A percentile compares a stretch with the other conserved stretches of the same genome.
phyloP scores from a whole-genome alignment of 2,329 filamentous ascomycete genomes.

The Cladophialophora yegresii region DNA sequence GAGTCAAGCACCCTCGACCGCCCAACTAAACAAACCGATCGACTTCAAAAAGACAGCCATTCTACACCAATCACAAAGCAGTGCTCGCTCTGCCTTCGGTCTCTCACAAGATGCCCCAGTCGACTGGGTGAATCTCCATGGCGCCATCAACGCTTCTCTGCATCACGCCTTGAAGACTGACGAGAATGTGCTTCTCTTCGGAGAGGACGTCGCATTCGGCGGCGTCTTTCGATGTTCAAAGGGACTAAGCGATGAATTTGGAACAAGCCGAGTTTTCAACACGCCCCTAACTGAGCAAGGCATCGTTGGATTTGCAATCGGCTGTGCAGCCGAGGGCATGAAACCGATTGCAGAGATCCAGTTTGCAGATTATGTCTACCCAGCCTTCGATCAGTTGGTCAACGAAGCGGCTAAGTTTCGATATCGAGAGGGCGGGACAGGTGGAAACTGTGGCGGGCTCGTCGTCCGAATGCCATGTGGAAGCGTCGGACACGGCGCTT shows the following conservation, averaged over 20 bases:
- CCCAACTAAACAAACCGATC: conserved; percentile 76
- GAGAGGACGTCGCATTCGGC: conserved; percentile 95
- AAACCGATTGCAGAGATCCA: conserved; percentile 91
- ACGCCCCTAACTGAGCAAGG: conserved; percentile 93
- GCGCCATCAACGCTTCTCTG: conserved; percentile 88
- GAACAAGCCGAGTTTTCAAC: conserved; percentile 89
- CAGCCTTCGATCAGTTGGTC: conserved; percentile 90
- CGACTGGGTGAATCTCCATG: conserved; percentile 89
- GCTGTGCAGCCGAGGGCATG: conserved; percentile 86
- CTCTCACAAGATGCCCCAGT: conserved; percentile 72
- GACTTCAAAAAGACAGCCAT: conserved; percentile 83
- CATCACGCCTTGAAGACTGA: conserved; percentile 79
- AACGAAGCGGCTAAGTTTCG: conserved; percentile 90
- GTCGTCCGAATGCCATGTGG: conserved; percentile 90
- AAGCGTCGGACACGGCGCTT: conserved; percentile 81
- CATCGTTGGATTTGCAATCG: conserved; percentile 90
- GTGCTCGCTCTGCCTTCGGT: conserved; percentile 70
- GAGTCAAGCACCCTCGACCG: conserved; percentile 46
- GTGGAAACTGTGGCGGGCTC: conserved; percentile 72
- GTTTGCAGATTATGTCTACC: conserved; percentile 92
- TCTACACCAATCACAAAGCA: conserved; percentile 75
- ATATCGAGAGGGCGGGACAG: conserved; percentile 68
- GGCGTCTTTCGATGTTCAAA: conserved; percentile 95
- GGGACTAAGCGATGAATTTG: conserved; percentile 85
- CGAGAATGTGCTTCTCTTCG: conserved; percentile 85